phyloP scores from a whole-genome alignment of 257 asterid genomes.

The Linaria vulgaris region DNA sequence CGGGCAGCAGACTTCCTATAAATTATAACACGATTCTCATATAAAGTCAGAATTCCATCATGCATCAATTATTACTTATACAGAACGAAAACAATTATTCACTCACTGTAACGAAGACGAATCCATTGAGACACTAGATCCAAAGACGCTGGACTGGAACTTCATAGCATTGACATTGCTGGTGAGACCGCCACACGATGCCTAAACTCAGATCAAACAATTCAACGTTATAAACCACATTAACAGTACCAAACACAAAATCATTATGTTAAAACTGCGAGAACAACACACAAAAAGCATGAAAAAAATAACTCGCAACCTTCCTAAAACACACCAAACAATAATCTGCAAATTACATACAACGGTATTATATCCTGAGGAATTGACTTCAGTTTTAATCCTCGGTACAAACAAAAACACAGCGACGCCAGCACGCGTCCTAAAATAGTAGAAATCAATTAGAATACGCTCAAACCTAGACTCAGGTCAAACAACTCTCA shows the following conservation, averaged over 20 bases:
- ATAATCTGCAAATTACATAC: too few species aligned
- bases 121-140: constrained; percentile 39
- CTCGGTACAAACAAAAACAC: too few species aligned
- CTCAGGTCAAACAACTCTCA: not conserved
- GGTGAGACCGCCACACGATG: constrained; percentile 29
- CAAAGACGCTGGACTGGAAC: constrained; percentile 60
- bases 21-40: constrained; percentile 1
- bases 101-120: constrained; percentile 63
- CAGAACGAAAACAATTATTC: not conserved
- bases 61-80: not conserved
- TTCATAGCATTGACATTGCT: constrained; percentile 41
- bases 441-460: too few species aligned
- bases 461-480: too few species aligned
- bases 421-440: too few species aligned
- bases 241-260: not conserved
- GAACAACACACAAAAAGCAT: not conserved
- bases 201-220: constrained; percentile 34
- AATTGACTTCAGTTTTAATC: too few species aligned
- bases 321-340: too few species aligned
- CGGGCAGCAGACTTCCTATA: constrained; percentile 41
- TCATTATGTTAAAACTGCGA: not conserved
- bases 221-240: not conserved
- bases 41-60: not conserved
- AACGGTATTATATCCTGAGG: too few species aligned
- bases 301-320: not conserved